These are phyloP conservation scores for Pulveroboletus sp. DNA, from an alignment of 768 basidiomycete species.

Conservation along the genomic window DNA sequence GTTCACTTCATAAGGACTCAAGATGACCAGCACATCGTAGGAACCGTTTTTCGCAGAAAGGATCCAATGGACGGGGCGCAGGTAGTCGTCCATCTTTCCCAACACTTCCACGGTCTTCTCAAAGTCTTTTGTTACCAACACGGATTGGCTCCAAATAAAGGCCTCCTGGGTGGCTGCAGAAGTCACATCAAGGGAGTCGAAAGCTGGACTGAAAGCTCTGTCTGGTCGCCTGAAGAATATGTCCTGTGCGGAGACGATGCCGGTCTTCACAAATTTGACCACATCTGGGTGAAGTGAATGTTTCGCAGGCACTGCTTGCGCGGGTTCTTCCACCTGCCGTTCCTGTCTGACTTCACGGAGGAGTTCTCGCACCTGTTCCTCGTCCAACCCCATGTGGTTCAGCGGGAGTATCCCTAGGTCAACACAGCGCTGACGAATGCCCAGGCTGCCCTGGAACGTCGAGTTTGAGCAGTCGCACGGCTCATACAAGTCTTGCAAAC, in stretches of 20 bases:
- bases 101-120: not conserved
- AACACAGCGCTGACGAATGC: constrained; percentile 2
- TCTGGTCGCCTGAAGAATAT: not conserved
- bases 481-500: constrained; percentile 37
- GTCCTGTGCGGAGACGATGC: constrained; percentile 11
- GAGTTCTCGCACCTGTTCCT: constrained; percentile 43
- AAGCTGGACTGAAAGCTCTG: constrained; percentile 17
- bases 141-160: constrained; percentile 10
- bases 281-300: constrained; percentile 22
- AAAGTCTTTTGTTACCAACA: constrained; percentile 14
- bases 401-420: constrained; percentile 7
- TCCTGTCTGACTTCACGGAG: constrained; percentile 41
- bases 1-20: constrained; percentile 42
- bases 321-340: constrained; percentile 34
- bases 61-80: constrained; percentile 25
- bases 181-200: constrained; percentile 3
- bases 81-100: constrained; percentile 8
- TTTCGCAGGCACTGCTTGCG: constrained; percentile 16
- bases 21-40: constrained; percentile 25
- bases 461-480: constrained; percentile 6
- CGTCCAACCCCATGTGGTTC: constrained; percentile 1
- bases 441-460: constrained; percentile 18
- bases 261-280: constrained; percentile 22
- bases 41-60: constrained; percentile 1
- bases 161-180: constrained; percentile 12